Conservation (phyloP, 306 rosid genomes). For the Dryas drummondii region DNA sequence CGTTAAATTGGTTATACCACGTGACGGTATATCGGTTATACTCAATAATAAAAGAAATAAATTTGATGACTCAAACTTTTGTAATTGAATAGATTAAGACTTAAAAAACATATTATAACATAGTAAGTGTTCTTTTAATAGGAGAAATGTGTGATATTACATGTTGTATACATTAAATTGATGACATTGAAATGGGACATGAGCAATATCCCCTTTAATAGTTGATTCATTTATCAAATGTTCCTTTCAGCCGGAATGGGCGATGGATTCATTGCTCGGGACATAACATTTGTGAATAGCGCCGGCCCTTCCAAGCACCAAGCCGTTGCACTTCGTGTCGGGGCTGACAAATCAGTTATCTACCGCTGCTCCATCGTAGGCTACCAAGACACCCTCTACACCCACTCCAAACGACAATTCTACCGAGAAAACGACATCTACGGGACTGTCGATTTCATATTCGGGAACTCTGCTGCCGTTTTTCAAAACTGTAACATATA, state of each 20-base stretch:
- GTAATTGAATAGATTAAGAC: no score
- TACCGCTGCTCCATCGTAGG: constrained; percentile 28
- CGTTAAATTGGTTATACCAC: no score
- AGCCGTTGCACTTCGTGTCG: constrained; percentile 44
- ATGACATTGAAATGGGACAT: no score
- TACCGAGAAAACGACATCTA: constrained; percentile 38
- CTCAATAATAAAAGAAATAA: no score
- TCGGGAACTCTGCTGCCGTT: constrained; percentile 40
- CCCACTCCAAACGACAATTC: constrained; percentile 40
- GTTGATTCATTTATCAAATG: neutral
- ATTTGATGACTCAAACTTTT: no score
- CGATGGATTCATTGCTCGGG: constrained; percentile 44
- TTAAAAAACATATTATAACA: no score
- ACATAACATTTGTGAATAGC: constrained; percentile 33
- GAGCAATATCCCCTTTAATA: no score
- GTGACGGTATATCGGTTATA: no score
- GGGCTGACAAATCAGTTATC: constrained; percentile 38
- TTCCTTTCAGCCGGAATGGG: constrained; percentile 35
- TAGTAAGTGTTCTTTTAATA: no score
- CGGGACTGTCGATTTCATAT: constrained; percentile 40
- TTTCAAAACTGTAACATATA: constrained; percentile 36
- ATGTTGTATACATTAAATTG: no score
- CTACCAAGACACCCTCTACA: constrained; percentile 44
- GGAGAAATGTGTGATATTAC: no score
- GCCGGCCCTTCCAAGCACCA: constrained; percentile 39